Evolutionary conservation across 1,284 basidiomycete genomes (phyloP).

Genomic region (Leccinum ponderosum): DNA sequence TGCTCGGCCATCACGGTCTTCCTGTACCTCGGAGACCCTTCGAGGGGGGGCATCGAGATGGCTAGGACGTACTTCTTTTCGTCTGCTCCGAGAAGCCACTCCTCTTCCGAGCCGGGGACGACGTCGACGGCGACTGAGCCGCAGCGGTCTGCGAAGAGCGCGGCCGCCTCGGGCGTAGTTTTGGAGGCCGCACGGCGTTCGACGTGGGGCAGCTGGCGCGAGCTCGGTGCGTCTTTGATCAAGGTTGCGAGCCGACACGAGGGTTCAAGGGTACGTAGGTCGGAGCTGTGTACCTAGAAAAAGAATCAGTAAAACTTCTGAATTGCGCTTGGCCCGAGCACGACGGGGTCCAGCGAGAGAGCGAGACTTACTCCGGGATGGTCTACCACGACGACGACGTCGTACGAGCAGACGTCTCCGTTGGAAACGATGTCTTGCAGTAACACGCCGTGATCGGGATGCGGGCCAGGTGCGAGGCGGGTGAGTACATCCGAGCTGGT

Average conservation of each 20-base stretch:
- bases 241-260: slow-evolving; percentile 48
- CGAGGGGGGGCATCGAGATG: slow-evolving; percentile 54
- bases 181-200: slow-evolving; percentile 28
- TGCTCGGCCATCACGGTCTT: slow-evolving; percentile 49
- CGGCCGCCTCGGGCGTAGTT: slow-evolving; percentile 35
- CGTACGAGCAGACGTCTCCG: slow-evolving; percentile 56
- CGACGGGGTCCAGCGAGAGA: background rate
- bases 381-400: slow-evolving; percentile 64
- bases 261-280: slow-evolving; percentile 58
- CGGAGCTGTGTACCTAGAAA: slow-evolving; percentile 64
- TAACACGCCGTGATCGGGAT: slow-evolving; percentile 38
- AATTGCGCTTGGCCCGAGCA: background rate
- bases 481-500: slow-evolving; percentile 50
- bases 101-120: slow-evolving; percentile 35
- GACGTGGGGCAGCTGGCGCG: slow-evolving; percentile 65
- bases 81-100: slow-evolving; percentile 35
- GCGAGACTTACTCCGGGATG: slow-evolving; percentile 62
- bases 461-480: slow-evolving; percentile 35
- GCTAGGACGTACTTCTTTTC: slow-evolving; percentile 54
- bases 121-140: slow-evolving; percentile 45
- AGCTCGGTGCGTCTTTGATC: slow-evolving; percentile 49
- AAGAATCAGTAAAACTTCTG: background rate
- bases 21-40: slow-evolving; percentile 41
- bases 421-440: slow-evolving; percentile 43
- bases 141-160: slow-evolving; percentile 52